Evolutionary conservation across 2,329 filamentous ascomycete species (phyloP).

Genomic region (Sordariomycetes sp.): DNA sequence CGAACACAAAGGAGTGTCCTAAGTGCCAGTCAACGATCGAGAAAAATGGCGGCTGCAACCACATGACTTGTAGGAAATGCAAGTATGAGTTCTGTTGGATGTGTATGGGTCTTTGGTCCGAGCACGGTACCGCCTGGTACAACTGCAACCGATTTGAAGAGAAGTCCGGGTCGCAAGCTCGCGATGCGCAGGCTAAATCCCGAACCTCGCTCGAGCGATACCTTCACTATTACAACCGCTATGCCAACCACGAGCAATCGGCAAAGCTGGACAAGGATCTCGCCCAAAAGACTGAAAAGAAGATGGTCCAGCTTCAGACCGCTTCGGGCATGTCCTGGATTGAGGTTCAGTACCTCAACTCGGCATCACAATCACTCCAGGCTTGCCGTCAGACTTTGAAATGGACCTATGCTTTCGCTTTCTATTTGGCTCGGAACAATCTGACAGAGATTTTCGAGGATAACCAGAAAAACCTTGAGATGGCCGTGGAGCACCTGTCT

Average conservation of each 20-base stretch:
- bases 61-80: slow-evolving; percentile 96
- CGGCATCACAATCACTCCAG: slow-evolving; percentile 86
- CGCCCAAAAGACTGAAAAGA: slow-evolving; percentile 93
- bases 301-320: slow-evolving; percentile 94
- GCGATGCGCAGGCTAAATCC: slow-evolving; percentile 86
- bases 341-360: slow-evolving; percentile 93
- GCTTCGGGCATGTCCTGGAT: slow-evolving; percentile 98
- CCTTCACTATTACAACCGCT: slow-evolving; percentile 97
- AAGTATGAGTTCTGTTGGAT: slow-evolving; percentile 99
- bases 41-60: slow-evolving; percentile 97
- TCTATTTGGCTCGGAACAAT: slow-evolving; percentile 94
- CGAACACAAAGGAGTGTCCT: slow-evolving; percentile 96
- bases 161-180: slow-evolving; percentile 83
- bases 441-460: slow-evolving; percentile 96
- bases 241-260: slow-evolving; percentile 97
- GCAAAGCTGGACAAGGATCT: slow-evolving; percentile 95
- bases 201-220: slow-evolving; percentile 91
- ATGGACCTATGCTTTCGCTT: slow-evolving; percentile 98
- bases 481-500: slow-evolving; percentile 94
- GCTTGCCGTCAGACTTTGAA: slow-evolving; percentile 97
- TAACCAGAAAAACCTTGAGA: slow-evolving; percentile 95
- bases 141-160: slow-evolving; percentile 98
- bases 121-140: slow-evolving; percentile 98
- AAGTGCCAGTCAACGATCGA: slow-evolving; percentile 96
- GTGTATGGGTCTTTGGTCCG: slow-evolving; percentile 98